Percentiles rank a stretch among this genome's conserved stretches.
These are phyloP conservation scores for Cladorrhinum samala DNA, from an alignment of 495 filamentous ascomycete genomes.

Conservation along the genomic window DNA sequence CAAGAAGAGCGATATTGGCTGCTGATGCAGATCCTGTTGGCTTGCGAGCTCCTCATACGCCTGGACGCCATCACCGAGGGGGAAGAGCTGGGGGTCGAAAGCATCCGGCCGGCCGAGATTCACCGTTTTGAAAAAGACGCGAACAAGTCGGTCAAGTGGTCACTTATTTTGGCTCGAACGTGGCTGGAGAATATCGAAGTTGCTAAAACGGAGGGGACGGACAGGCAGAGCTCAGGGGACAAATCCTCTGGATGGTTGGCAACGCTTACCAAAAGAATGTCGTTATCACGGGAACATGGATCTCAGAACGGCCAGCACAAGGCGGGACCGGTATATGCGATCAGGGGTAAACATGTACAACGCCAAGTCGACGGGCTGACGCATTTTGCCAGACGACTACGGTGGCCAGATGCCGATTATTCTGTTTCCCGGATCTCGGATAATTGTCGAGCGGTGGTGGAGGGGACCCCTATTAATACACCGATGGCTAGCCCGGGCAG, in stretches of 20 bases:
- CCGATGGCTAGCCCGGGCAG: slow-evolving; percentile 31
- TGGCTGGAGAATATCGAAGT: slow-evolving; percentile 70
- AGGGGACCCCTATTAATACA: slow-evolving; percentile 37
- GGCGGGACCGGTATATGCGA: slow-evolving; percentile 33
- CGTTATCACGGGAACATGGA: slow-evolving; percentile 34
- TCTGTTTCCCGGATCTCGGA: slow-evolving; percentile 35
- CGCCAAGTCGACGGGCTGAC: slow-evolving; percentile 50
- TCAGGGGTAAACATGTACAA: slow-evolving; percentile 39
- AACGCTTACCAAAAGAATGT: slow-evolving; percentile 47
- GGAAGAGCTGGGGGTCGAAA: slow-evolving; percentile 42
- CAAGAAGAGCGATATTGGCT: slow-evolving; percentile 64
- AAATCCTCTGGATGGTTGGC: slow-evolving; percentile 44
- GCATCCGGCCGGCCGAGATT: slow-evolving; percentile 53
- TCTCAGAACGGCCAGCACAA: slow-evolving; percentile 25
- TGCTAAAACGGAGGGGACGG: slow-evolving; percentile 39
- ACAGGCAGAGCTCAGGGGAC: slow-evolving; percentile 20
- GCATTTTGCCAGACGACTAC: slow-evolving; percentile 51
- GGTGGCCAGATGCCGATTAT: slow-evolving; percentile 47
- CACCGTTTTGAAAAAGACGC: slow-evolving; percentile 57
- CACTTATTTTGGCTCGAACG: slow-evolving; percentile 64
- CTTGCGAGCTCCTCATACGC: slow-evolving; percentile 70
- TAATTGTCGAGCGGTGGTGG: slow-evolving; percentile 32
- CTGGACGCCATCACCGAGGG: slow-evolving; percentile 64
- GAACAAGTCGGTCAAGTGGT: slow-evolving; percentile 70
- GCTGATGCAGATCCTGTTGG: slow-evolving; percentile 69